Base-by-base conservation (phyloP, 805 yeast species). In the Wickerhamiella occidentalis region DNA sequence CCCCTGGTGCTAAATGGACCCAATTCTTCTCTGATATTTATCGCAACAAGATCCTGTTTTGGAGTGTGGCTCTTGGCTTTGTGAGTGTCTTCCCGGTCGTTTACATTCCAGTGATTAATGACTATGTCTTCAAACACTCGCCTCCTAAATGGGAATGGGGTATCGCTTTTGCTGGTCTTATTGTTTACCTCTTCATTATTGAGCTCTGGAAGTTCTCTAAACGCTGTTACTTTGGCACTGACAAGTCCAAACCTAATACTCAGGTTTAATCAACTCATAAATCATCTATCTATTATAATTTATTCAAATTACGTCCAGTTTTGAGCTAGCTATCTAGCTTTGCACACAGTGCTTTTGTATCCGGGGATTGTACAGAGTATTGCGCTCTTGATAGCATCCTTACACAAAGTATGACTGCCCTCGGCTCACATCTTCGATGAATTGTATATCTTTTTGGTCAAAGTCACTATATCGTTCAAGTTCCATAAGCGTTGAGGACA, bases 51-150 rank as follows among this genome's bases (percentile, higher is more conserved):
- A 78, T 85, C 55, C 69, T 85, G 59, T 82, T 85, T 69, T 84
- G 88, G 87, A 83, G 94, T 0, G 76, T 85, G 42, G 61, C 81
- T 30, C 68, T 75, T 47, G 95, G 92, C 1, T 75, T 82, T 53
- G 64, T 74, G 12, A 73, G 85, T 2, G 79, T 82, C 3, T 80
- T 85, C 74, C 94, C 94, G 40, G 82, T 84, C 17, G 77, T 85
- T 35, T 85, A 85, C 65, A 85, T 85, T 55, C 95, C 95, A 6
- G 94, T 82, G n/a, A 84, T 85, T 61, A 85, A 85, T 64, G 67
- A 71, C 41, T 73, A 75, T 54, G 94, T 85, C 7, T 85, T 85
- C 62, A 68, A 80, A 57, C 95, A 85, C 64, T 69, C 64, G 26
- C 77, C 79, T 6, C 83, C 85, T 54, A 74, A 79, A 8, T 78